Evolutionary conservation across 176 grass and related monocot species (phyloP).

Genomic region (Thinopyrum elongatum): DNA sequence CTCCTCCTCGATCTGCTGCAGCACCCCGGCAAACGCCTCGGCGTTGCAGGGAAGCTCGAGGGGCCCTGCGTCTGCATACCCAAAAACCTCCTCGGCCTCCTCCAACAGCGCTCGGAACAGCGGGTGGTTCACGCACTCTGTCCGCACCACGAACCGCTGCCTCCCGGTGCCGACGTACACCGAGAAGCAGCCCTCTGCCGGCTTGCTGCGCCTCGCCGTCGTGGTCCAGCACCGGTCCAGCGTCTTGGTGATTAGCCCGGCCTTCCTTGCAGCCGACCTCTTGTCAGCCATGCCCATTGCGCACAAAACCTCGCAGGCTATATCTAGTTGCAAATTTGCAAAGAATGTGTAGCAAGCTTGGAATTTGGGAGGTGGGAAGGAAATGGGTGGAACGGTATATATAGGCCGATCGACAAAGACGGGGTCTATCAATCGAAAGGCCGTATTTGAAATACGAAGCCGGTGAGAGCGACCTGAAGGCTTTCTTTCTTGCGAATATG

Average conservation of each 20-base stretch:
- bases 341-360: background rate
- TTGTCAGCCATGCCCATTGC: slow-evolving; percentile 22
- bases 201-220: background rate
- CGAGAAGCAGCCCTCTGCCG: slow-evolving; percentile 32
- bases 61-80: slow-evolving; percentile 32
- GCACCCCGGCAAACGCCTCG: slow-evolving; percentile 23
- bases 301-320: background rate
- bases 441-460: slow-evolving; percentile 9
- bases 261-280: slow-evolving; percentile 10
- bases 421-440: background rate
- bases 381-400: background rate
- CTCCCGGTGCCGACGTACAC: slow-evolving; percentile 53
- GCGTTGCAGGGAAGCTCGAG: slow-evolving; percentile 52
- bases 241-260: slow-evolving; percentile 34
- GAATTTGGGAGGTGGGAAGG: background rate
- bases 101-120: slow-evolving; percentile 58
- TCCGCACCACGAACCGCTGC: slow-evolving; percentile 52
- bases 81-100: slow-evolving; percentile 47
- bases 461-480: background rate
- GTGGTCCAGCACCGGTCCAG: slow-evolving; percentile 42
- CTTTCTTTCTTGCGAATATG: background rate
- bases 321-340: background rate
- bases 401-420: background rate
- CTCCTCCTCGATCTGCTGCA: slow-evolving; percentile 48
- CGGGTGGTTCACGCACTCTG: slow-evolving; percentile 55